Base-by-base conservation (phyloP, 306 rosid genomes). In the Fragaria vesca region DNA sequence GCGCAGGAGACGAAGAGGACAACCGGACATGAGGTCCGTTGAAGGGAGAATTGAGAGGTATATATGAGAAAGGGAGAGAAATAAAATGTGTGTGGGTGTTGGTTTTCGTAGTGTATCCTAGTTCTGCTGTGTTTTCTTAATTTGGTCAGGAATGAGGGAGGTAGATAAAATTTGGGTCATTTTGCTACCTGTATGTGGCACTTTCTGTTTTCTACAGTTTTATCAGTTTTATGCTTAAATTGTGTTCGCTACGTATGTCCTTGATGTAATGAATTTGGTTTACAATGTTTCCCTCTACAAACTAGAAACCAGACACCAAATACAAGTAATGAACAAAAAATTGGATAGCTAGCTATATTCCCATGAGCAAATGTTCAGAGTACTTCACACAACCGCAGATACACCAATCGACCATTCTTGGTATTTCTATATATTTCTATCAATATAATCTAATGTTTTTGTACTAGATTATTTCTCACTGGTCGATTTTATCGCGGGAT, bases 1-100 rank as follows among this genome's bases (percentile, higher is more conserved):
- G 84, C 91, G 13, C 92, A 88, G 5, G 97, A 90, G 24, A 81
- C 68, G n/a, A 91, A 87, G 93, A 87, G 93, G 86, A 51, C 90
- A 2, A 9, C 46, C 66, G 86, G 88, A 65, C 68, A 24, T 62
- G 66, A 62, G 6, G 10, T 0, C 13, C 69, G 68, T 75, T 62
- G 71, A 75, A 55, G 74, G 20, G 8, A 78, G 72, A 36, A 38
- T 30, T 28, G 2, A 28, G 45, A 24, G 63, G 62, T 20, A 36
- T n/a, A 21, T 3, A 9, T 21, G 77, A n/a, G 50, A 82, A 48
- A 24, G 66, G 62, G 20, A 36, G 47, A 45, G 67, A 11, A 80
- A 82, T 78, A 71, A 72, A 42, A 55, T 54, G 76, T 55, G 4
- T 38, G 9, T 8, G 43, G 12, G 13, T 54, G 76, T 54, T 48